Evolutionary conservation across 179 eudicot genomes (phyloP).

Genomic region (Heliamphora pulchella): DNA sequence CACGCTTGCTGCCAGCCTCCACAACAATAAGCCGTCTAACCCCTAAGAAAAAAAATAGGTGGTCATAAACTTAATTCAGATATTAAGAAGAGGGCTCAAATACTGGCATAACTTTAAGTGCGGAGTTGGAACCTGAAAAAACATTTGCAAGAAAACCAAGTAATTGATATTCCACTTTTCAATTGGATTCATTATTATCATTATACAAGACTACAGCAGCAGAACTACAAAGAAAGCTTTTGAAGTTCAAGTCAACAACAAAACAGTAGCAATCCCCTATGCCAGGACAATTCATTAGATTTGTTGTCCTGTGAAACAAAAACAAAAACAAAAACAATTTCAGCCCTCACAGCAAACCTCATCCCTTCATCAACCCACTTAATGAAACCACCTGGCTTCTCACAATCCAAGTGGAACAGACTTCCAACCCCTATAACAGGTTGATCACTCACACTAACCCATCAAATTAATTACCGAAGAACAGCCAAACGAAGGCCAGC

Average conservation of each 20-base stretch:
- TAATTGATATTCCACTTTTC: not conserved
- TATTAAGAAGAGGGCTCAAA: not conserved
- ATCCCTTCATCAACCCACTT: not conserved
- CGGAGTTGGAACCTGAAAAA: not conserved
- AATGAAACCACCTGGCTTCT: not conserved
- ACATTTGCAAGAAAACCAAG: not conserved
- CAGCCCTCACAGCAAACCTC: not conserved
- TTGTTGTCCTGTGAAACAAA: too few relatives aligned
- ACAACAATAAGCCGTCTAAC: conserved; percentile 54
- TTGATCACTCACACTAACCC: too few relatives aligned
- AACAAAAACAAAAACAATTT: too few relatives aligned
- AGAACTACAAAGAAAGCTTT: not conserved
- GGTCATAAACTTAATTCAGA: not conserved
- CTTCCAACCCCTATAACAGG: not conserved
- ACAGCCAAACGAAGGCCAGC: too few relatives aligned
- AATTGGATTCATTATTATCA: not conserved
- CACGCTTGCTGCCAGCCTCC: conserved; percentile 63
- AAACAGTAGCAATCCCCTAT: not conserved
- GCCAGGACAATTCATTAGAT: not conserved
- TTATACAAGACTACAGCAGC: not conserved
- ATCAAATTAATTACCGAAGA: too few relatives aligned
- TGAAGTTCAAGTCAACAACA: too few relatives aligned
- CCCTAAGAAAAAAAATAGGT: conserved; percentile 25
- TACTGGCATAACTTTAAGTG: not conserved
- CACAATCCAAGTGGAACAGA: not conserved